Evolutionary conservation across 495 filamentous ascomycete genomes (phyloP).

Genomic region (Xylaria grammica): DNA sequence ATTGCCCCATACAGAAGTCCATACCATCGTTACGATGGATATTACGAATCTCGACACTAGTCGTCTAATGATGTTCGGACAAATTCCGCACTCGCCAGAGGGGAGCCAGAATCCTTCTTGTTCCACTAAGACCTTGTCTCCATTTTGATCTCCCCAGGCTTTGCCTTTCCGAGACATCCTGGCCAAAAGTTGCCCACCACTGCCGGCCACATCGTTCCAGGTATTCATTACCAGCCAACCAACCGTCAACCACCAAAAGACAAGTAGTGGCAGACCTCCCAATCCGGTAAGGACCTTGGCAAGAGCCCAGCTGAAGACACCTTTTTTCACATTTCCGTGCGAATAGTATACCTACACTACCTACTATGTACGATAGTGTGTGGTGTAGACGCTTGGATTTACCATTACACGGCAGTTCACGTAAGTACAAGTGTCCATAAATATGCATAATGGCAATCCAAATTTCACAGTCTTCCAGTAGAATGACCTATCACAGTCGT

Average conservation of each 20-base stretch:
- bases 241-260: neutral
- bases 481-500: neutral
- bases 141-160: conserved; percentile 15
- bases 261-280: conserved; percentile 16
- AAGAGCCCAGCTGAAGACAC: conserved; percentile 18
- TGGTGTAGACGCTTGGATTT: too few relatives aligned
- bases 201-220: conserved; percentile 1
- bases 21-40: too few relatives aligned
- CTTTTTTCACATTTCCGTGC: neutral
- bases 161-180: conserved; percentile 16
- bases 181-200: neutral
- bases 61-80: neutral
- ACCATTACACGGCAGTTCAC: conserved; percentile 5
- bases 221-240: conserved; percentile 14
- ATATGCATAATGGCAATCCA: neutral
- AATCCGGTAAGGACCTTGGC: conserved; percentile 13
- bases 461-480: neutral
- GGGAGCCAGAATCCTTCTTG: conserved; percentile 7
- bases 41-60: neutral
- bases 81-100: conserved; percentile 14
- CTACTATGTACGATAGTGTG: neutral
- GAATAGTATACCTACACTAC: neutral
- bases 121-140: conserved; percentile 1
- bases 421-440: neutral
- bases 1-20: too few relatives aligned